These are phyloP conservation scores for Fraxinus paxiana DNA, from an alignment of 305 asterid genomes.

Conservation along the genomic window DNA sequence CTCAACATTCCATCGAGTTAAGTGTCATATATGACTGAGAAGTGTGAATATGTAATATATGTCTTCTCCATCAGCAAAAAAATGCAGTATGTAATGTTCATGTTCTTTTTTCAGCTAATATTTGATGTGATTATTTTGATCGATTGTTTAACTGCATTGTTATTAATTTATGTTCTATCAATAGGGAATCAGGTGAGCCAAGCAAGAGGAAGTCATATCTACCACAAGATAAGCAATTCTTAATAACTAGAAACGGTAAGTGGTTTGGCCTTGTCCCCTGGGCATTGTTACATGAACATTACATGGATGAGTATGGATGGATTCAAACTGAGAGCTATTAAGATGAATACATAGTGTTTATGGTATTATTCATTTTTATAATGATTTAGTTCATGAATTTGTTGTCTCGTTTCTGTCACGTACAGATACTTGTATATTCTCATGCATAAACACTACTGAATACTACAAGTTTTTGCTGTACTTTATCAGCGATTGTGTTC, in stretches of 20 bases:
- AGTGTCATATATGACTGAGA: background rate
- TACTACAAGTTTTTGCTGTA: background rate
- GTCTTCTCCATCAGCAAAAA: background rate
- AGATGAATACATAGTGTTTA: background rate
- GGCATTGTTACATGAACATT: background rate
- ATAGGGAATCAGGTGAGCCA: slow-evolving; percentile 95
- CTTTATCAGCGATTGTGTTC: background rate
- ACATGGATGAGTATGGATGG: background rate
- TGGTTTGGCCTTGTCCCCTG: slow-evolving; percentile 18
- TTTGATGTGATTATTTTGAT: slow-evolving; percentile 12
- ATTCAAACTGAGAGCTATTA: background rate
- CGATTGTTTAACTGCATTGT: slow-evolving; percentile 14
- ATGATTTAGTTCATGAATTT: slow-evolving; percentile 15
- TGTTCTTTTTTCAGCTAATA: slow-evolving; percentile 10
- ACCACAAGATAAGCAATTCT: slow-evolving; percentile 81
- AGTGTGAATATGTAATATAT: background rate
- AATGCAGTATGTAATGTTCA: background rate
- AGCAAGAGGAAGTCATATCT: slow-evolving; percentile 91
- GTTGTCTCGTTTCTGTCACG: background rate
- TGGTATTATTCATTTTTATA: slow-evolving; percentile 1
- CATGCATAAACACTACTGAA: background rate
- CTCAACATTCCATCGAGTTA: background rate
- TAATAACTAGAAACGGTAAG: slow-evolving; percentile 87
- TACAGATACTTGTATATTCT: background rate
- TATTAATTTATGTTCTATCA: slow-evolving; percentile 12